phyloP scores from a whole-genome alignment of 305 asterid species.

The Ilex paraguariensis region DNA sequence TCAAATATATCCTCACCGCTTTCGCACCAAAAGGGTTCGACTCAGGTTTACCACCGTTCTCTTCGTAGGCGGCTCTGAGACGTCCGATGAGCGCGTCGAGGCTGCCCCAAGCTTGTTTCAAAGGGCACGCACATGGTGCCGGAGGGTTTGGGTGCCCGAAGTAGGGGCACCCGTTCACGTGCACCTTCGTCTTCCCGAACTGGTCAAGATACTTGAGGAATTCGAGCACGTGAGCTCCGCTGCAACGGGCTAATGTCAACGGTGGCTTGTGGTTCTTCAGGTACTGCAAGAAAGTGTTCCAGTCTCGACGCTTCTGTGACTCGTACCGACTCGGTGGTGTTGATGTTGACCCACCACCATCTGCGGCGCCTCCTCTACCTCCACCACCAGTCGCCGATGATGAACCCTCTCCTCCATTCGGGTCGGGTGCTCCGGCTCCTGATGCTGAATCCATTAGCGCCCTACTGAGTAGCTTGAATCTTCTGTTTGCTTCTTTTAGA shows the following conservation, averaged over 20 bases:
- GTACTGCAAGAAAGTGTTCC: conserved; percentile 77
- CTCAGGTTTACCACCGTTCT: conserved; percentile 41
- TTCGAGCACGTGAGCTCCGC: conserved; percentile 53
- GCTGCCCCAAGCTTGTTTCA: conserved; percentile 49
- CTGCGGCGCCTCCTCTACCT: conserved; percentile 1
- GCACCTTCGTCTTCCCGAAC: conserved; percentile 48
- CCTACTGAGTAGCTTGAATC: not conserved
- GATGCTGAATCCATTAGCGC: conserved; percentile 46
- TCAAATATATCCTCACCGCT: conserved; percentile 38
- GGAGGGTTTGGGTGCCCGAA: conserved; percentile 48
- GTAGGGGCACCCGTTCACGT: conserved; percentile 34
- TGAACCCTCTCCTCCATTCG: conserved; percentile 23
- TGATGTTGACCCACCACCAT: conserved; percentile 29
- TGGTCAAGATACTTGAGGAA: conserved; percentile 42
- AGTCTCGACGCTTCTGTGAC: conserved; percentile 77
- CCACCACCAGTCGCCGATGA: conserved; percentile 17
- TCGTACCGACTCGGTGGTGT: conserved; percentile 66
- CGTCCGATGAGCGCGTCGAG: conserved; percentile 48
- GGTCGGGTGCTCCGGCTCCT: conserved; percentile 22
- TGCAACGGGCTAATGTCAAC: conserved; percentile 31
- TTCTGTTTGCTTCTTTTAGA: no score
- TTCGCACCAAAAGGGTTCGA: conserved; percentile 43
- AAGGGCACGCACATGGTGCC: conserved; percentile 36
- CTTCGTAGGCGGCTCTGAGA: conserved; percentile 43
- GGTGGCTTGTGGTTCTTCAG: conserved; percentile 53